phyloP scores from a whole-genome alignment of 148 eudicot genomes.

The Bassia scoparia region DNA sequence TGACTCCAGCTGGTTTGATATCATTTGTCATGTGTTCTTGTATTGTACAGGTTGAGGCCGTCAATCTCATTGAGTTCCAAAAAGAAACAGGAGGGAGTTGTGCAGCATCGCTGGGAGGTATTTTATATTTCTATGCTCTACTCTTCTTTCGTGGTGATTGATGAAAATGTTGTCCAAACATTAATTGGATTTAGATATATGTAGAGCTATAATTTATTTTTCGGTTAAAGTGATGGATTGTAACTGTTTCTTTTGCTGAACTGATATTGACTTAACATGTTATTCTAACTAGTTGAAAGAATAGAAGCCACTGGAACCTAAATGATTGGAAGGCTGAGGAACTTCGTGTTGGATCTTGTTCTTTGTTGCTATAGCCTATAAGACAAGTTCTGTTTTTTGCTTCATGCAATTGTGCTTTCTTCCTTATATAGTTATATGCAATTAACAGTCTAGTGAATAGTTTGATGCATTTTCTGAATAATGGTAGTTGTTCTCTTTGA shows the following conservation, averaged over 20 bases:
- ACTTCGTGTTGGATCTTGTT: no score
- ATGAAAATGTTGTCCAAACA: not conserved
- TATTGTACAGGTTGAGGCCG: conserved; percentile 64
- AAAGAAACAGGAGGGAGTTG: conserved; percentile 65
- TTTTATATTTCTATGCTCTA: conserved; percentile 1
- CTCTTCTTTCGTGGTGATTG: not conserved
- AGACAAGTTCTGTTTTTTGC: no score
- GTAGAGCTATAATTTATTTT: not conserved
- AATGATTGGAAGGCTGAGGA: no score
- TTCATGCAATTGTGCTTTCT: no score
- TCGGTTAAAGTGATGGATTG: not conserved
- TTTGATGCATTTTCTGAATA: no score
- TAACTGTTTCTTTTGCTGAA: not conserved
- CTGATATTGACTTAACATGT: not conserved
- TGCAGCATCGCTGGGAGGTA: conserved; percentile 74
- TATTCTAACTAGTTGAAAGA: not conserved
- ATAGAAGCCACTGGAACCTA: not conserved
- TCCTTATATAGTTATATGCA: no score
- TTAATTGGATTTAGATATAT: not conserved
- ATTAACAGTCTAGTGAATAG: no score
- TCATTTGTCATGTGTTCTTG: conserved; percentile 1
- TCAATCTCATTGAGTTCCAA: conserved; percentile 44
- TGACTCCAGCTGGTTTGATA: not conserved
- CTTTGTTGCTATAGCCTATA: no score
- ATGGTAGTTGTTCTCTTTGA: no score